These are phyloP conservation scores for Candida anglica DNA, from an alignment of 805 yeast species.

Conservation along the genomic window DNA sequence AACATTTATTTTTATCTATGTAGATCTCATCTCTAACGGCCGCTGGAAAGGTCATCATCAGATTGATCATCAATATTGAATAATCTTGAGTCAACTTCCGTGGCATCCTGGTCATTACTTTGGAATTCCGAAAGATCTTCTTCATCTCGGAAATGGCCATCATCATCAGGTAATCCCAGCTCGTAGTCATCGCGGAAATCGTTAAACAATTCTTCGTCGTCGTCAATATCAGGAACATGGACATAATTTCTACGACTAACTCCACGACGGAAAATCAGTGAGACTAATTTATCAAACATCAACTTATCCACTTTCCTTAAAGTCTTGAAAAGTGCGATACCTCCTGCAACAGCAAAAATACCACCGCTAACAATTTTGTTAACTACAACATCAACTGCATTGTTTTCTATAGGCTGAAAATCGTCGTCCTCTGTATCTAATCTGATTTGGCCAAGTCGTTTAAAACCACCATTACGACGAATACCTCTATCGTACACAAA, in stretches of 20 bases:
- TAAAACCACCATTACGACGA: constrained; percentile 71
- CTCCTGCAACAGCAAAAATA: constrained; percentile 41
- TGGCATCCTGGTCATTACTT: constrained; percentile 12
- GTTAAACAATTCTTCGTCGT: constrained; percentile 40
- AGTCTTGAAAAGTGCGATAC: constrained; percentile 31
- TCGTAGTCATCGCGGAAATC: constrained; percentile 37
- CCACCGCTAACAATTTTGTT: constrained; percentile 60
- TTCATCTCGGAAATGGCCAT: constrained; percentile 14
- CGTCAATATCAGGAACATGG: constrained; percentile 35
- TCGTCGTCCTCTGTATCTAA: constrained; percentile 67
- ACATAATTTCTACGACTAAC: constrained; percentile 40
- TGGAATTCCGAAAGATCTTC: constrained; percentile 17
- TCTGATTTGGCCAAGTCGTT: constrained; percentile 80
- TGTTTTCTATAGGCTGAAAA: constrained; percentile 59
- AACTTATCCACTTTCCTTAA: constrained; percentile 28
- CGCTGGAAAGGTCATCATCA: constrained; percentile 8
- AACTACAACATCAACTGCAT: constrained; percentile 53
- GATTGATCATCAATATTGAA: constrained; percentile 28
- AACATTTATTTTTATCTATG: neutral
- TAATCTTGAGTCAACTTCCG: constrained; percentile 21
- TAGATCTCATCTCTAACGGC: no score
- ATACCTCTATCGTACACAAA: constrained; percentile 80
- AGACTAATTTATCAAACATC: constrained; percentile 26
- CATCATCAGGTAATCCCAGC: constrained; percentile 32
- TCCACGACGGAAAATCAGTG: constrained; percentile 29